Evolutionary conservation across 345 rosid species (phyloP), one percentile per base, ranked within the genome.

Genomic region (Rhodamnia rubescens): DNA sequence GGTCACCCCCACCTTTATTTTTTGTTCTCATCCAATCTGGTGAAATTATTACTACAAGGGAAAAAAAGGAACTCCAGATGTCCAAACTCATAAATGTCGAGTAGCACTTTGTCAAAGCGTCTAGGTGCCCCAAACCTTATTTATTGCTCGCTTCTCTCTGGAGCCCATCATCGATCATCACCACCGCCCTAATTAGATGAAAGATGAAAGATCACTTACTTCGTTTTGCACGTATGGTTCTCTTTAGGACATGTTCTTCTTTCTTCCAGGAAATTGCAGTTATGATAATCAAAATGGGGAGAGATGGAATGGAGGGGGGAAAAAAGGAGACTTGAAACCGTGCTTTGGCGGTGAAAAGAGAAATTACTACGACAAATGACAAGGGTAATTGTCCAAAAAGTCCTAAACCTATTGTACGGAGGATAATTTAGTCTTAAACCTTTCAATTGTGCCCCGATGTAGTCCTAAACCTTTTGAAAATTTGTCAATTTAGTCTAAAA

Each of bases 71-170:
- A 12, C 7, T 5, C 13, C 22, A 26, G 64, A 56, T 53, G 47
- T 83, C 85, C 53, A 26, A 56, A 69, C 80, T 74, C 84, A 89
- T 89, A 51, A 85, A 83, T 90, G 84, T 20, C 15, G 18, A 61
- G 86, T 6, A 51, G 56, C 40, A 20, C n/a, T 84, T 82, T 87
- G 80, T 86, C 87, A 75, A 88, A 58, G 85, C 57, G 50, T 36
- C 18, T 36, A 0, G 80, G 80, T 36, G 80, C 80, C 5, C 32
- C 64, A 57, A 69, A 36, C 78, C 47, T 36, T 69, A 69, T 69
- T 69, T 18, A 69, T 69, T 69, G 80, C 80, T 69, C 80, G 47
- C 47, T 69, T 36, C 14, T 5, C 47, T 36, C 44, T 20, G 80
- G 47, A 9, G 80, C 47, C 59, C 59, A 10, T 22, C 59, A 56